Base-by-base conservation (phyloP, 495 filamentous ascomycete species). In the Aspergillus nanangensis region DNA sequence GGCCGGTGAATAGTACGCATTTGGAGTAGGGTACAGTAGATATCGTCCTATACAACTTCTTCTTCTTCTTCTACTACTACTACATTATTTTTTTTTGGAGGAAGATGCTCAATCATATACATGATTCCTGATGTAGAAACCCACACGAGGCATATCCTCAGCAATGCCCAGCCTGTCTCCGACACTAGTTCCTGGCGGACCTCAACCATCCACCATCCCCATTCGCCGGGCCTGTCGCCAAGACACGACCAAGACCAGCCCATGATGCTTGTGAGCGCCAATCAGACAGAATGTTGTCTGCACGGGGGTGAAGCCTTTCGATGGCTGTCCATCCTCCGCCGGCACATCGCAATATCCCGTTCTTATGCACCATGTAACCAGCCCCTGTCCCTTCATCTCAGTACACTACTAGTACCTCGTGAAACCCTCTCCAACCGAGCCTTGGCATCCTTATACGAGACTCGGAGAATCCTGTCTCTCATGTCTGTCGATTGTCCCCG, bases 1-100 rank as follows among this genome's bases (percentile, higher is more conserved):
- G 65, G 65, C 49, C 48, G 14, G 56, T 60, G 3, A 50, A 60
- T 21, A 58, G 56, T 31, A 41, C 36, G 19, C 15, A 36, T 23
- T 9, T 36, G 15, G 23, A 34, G 27, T 32, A n/a, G 10, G 18
- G n/a, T 29, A 29, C 25, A 29, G 25, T 11, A 5, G 11, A 29
- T 29, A 29, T n/a, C n/a, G n/a, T n/a, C n/a, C n/a, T n/a, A n/a
- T n/a, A n/a, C n/a, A n/a, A n/a, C n/a, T n/a, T n/a, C n/a, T n/a
- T n/a, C n/a, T n/a, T n/a, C n/a, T n/a, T n/a, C n/a, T n/a, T n/a
- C n/a, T n/a, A n/a, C n/a, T n/a, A n/a, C n/a, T n/a, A n/a, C n/a
- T n/a, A n/a, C n/a, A n/a, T n/a, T n/a, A n/a, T n/a, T n/a, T n/a
- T n/a, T n/a, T n/a, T n/a, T n/a, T n/a, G n/a, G n/a, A n/a, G n/a